Conservation (phyloP, 306 rosid genomes). For the Dryas alaskensis region DNA sequence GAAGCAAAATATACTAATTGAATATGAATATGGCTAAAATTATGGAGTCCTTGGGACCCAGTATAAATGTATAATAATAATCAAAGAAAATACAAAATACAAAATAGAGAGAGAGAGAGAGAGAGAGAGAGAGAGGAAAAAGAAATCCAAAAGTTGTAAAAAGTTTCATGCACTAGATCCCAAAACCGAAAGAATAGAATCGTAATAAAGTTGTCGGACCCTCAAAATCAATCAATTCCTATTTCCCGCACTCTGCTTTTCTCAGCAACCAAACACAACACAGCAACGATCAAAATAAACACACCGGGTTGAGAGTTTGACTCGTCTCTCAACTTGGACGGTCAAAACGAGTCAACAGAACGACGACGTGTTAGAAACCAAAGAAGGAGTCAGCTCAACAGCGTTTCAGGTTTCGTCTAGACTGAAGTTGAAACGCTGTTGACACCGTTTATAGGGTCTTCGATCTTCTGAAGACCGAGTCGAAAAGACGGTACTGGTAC, state of each 20-base stretch:
- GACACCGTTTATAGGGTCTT: no score
- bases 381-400: slow-evolving; percentile 6
- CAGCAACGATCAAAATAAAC: background rate
- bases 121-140: background rate
- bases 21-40: background rate
- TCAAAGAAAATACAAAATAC: background rate
- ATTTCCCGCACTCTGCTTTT: slow-evolving; percentile 23
- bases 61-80: background rate
- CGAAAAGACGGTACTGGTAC: no score
- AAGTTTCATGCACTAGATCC: slow-evolving; percentile 25
- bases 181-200: slow-evolving; percentile 18
- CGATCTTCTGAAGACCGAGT: no score
- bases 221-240: slow-evolving; percentile 6
- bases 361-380: background rate
- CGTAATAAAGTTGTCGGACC: slow-evolving; percentile 7
- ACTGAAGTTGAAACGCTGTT: background rate
- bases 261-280: slow-evolving; percentile 24
- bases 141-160: slow-evolving; percentile 13
- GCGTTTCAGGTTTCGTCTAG: background rate
- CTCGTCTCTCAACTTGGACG: slow-evolving; percentile 6
- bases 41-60: slow-evolving; percentile 18
- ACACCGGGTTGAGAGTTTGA: background rate
- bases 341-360: slow-evolving; percentile 12
- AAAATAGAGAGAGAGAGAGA: background rate
- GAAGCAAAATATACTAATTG: slow-evolving; percentile 10